phyloP scores from a whole-genome alignment of 75 land plant genomes.

The Cunninghamia lanceolata region DNA sequence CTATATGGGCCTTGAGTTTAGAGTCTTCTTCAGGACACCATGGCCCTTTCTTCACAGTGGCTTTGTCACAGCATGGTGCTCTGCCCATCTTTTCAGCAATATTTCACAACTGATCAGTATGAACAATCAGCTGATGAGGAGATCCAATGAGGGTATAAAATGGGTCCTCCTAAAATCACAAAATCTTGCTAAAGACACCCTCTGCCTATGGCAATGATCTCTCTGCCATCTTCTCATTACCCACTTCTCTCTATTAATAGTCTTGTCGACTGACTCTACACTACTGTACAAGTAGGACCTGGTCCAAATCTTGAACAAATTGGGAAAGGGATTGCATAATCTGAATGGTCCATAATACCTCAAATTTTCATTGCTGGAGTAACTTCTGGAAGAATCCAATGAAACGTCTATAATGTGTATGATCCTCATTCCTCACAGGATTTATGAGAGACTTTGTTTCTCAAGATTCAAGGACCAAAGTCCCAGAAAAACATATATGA shows the following conservation, averaged over 20 bases:
- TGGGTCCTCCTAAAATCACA: neutral
- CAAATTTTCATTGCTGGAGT: no score
- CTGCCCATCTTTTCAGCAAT: constrained; percentile 25
- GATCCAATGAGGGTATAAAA: neutral
- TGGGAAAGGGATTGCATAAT: no score
- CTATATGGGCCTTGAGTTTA: constrained; percentile 52
- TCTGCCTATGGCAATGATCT: neutral
- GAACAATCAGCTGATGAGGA: neutral
- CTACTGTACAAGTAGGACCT: neutral
- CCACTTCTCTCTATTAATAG: neutral
- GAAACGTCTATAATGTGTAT: neutral
- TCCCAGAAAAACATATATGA: neutral
- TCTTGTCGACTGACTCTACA: neutral
- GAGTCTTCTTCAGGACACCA: constrained; percentile 60
- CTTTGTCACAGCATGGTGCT: constrained; percentile 55
- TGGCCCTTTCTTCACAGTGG: constrained; percentile 66
- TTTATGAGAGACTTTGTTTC: neutral
- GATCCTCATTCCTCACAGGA: neutral
- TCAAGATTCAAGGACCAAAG: neutral
- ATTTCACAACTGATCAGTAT: neutral
- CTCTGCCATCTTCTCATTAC: neutral
- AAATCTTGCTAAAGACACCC: neutral
- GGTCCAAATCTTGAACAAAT: neutral
- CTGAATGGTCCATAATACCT: no score
- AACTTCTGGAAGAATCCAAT: neutral